These are phyloP conservation scores for Penicillium sp. DNA, from an alignment of 2,329 filamentous ascomycete genomes.

Conservation along the genomic window DNA sequence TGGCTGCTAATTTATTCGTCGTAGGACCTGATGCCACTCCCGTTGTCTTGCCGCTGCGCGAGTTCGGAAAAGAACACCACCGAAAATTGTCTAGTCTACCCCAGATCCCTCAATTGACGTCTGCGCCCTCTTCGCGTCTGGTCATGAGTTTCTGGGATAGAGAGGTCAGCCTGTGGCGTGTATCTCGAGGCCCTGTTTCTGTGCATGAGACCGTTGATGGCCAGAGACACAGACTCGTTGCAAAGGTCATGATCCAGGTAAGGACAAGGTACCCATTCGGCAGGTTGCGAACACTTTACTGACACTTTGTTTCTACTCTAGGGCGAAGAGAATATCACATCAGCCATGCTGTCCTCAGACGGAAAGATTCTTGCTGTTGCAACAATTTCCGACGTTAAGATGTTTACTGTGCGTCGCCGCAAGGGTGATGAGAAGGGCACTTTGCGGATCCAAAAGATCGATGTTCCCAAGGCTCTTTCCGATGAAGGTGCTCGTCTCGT, in stretches of 20 bases:
- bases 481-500: conserved; percentile 63
- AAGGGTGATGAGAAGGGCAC: conserved; percentile 52
- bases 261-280: conserved; percentile 2
- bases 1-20: conserved; percentile 28
- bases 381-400: conserved; percentile 67
- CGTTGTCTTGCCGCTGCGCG: conserved; percentile 71
- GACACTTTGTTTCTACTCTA: conserved; percentile 22
- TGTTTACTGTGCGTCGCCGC: conserved; percentile 62
- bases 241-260: conserved; percentile 57
- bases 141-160: conserved; percentile 90
- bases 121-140: conserved; percentile 66
- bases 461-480: conserved; percentile 55
- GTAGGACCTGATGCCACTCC: conserved; percentile 79
- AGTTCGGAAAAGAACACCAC: conserved; percentile 73
- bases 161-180: conserved; percentile 76
- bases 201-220: conserved; percentile 39
- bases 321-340: conserved; percentile 79
- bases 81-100: conserved; percentile 77
- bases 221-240: conserved; percentile 50
- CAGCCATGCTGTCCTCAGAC: conserved; percentile 63
- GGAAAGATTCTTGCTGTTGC: conserved; percentile 71
- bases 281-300: conserved; percentile 1
- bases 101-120: conserved; percentile 67
- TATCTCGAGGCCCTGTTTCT: conserved; percentile 48
- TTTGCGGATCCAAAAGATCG: conserved; percentile 65